Conservation (phyloP, 805 yeast species). For the Suhomyces sp. region DNA sequence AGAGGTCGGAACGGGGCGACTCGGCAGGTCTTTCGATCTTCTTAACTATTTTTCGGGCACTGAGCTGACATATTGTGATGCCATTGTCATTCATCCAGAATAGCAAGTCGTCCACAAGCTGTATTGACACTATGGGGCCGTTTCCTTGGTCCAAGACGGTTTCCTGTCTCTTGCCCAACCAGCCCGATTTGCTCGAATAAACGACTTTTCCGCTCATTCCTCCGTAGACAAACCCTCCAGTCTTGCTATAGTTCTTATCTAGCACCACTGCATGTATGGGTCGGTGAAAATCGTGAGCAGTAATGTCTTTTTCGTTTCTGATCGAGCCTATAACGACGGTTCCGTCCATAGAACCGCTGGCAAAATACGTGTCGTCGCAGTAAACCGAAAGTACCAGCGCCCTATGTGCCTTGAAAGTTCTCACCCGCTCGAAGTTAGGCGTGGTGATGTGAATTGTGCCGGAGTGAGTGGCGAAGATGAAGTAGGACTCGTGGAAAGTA, state of each 20-base stretch:
- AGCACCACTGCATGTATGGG: conserved; percentile 87
- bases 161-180: conserved; percentile 85
- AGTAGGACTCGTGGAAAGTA: conserved; percentile 53
- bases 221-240: conserved; percentile 74
- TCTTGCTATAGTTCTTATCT: conserved; percentile 61
- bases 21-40: conserved; percentile 56
- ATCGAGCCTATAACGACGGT: conserved; percentile 80
- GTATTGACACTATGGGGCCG: conserved; percentile 71
- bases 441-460: conserved; percentile 72
- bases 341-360: conserved; percentile 93
- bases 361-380: conserved; percentile 71
- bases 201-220: conserved; percentile 86
- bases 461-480: conserved; percentile 85
- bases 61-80: conserved; percentile 60
- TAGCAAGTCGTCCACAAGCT: conserved; percentile 59
- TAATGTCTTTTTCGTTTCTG: conserved; percentile 56
- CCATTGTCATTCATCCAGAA: conserved; percentile 87
- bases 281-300: conserved; percentile 77
- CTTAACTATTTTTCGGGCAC: conserved; percentile 47
- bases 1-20: conserved; percentile 67
- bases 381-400: conserved; percentile 77
- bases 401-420: conserved; percentile 80
- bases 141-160: conserved; percentile 53
- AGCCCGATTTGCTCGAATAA: conserved; percentile 62
- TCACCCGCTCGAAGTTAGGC: conserved; percentile 55